phyloP scores from a whole-genome alignment of 352 stramenopile genomes.

The Globisporangium apiculatum region DNA sequence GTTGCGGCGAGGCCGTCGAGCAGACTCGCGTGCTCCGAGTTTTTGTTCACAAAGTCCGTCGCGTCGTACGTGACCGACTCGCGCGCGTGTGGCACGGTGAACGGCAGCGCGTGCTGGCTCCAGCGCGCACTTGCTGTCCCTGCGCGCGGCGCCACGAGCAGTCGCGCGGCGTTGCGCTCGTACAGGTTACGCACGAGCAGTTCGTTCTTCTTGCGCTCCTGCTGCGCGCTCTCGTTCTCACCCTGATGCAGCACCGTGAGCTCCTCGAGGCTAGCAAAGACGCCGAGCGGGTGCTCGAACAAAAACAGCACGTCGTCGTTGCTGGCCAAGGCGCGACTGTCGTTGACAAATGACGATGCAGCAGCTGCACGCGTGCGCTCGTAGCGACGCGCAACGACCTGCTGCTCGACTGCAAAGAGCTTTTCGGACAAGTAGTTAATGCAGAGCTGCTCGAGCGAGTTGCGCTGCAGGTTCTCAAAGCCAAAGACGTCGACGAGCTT shows the following conservation, averaged over 20 bases:
- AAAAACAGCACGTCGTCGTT: slow-evolving; percentile 25
- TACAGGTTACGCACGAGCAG: slow-evolving; percentile 63
- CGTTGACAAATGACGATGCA: not conserved
- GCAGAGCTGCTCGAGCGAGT: slow-evolving; percentile 73
- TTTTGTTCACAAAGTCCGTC: slow-evolving; percentile 61
- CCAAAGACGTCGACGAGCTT: slow-evolving; percentile 73
- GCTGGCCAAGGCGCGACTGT: not conserved
- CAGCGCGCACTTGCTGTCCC: slow-evolving; percentile 7
- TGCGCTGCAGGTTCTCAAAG: slow-evolving; percentile 58
- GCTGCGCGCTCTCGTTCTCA: slow-evolving; percentile 28
- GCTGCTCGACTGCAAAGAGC: slow-evolving; percentile 37
- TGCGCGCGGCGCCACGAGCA: slow-evolving; percentile 18
- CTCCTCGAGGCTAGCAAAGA: slow-evolving; percentile 68
- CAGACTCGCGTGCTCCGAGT: slow-evolving; percentile 41
- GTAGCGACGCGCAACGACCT: slow-evolving; percentile 10
- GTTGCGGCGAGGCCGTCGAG: slow-evolving; percentile 26
- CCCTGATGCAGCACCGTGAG: slow-evolving; percentile 54
- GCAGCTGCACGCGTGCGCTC: not conserved
- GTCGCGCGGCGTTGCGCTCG: slow-evolving; percentile 29
- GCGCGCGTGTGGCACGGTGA: slow-evolving; percentile 44
- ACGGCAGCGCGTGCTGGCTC: slow-evolving; percentile 19
- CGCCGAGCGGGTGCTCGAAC: slow-evolving; percentile 44
- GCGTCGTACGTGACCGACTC: slow-evolving; percentile 48
- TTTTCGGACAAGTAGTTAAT: slow-evolving; percentile 85
- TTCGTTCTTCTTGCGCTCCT: slow-evolving; percentile 63